These are phyloP conservation scores for Tieghemiomyces parasiticus DNA, from an alignment of 192 early-diverging fungal species.

Conservation along the genomic window DNA sequence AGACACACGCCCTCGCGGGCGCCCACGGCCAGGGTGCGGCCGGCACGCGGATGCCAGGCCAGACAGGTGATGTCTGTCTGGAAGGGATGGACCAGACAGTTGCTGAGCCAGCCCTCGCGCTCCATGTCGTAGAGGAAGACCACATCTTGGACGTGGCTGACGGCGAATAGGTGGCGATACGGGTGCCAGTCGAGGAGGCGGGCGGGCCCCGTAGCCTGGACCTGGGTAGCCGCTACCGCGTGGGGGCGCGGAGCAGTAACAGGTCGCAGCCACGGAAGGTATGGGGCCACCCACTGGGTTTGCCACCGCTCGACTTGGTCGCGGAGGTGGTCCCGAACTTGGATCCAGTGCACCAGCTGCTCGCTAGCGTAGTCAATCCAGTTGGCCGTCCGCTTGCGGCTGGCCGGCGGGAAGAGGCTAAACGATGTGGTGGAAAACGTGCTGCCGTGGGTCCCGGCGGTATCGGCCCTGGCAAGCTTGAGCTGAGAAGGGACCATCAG, in stretches of 20 bases:
- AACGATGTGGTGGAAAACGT: background rate
- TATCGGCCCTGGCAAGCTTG: conserved; percentile 12
- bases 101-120: conserved; percentile 30
- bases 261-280: background rate
- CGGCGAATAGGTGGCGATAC: conserved; percentile 44
- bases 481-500: conserved; percentile 29
- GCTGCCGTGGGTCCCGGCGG: background rate
- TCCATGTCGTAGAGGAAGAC: conserved; percentile 55
- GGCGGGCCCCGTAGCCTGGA: conserved; percentile 16
- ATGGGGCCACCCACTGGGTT: background rate
- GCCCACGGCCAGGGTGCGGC: conserved; percentile 26
- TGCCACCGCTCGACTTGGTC: background rate
- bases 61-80: conserved; percentile 25
- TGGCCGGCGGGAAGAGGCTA: background rate
- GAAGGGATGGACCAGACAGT: conserved; percentile 21
- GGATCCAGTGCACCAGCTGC: background rate
- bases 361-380: background rate
- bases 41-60: conserved; percentile 29
- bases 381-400: background rate
- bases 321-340: background rate
- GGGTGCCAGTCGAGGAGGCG: conserved; percentile 62
- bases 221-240: no score
- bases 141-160: conserved; percentile 47
- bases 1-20: conserved; percentile 24
- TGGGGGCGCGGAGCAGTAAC: no score